phyloP scores from a whole-genome alignment of 805 yeast species.

The Lipomyces chichibuensis region DNA sequence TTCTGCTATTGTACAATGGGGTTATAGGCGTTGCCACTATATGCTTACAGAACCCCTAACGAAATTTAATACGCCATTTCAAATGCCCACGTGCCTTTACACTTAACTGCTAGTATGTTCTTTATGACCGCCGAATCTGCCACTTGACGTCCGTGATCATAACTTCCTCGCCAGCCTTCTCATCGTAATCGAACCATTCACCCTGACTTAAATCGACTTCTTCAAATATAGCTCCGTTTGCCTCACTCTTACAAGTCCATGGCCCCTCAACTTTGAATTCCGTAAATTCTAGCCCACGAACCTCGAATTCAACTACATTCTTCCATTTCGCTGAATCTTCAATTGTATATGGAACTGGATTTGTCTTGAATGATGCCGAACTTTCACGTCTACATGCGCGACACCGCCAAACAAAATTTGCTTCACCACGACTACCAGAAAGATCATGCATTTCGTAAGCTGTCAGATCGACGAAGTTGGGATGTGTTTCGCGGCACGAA shows the following conservation, averaged over 20 bases:
- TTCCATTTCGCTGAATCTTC: conserved; percentile 52
- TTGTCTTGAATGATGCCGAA: conserved; percentile 41
- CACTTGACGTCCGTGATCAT: conserved; percentile 75
- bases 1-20: neutral
- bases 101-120: conserved; percentile 26
- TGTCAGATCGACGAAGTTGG: conserved; percentile 47
- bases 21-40: neutral
- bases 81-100: neutral
- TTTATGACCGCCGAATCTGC: conserved; percentile 51
- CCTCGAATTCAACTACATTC: conserved; percentile 68
- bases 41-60: neutral
- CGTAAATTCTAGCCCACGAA: conserved; percentile 78
- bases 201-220: conserved; percentile 75
- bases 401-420: conserved; percentile 80
- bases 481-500: conserved; percentile 76
- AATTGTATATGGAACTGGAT: conserved; percentile 42
- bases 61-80: neutral
- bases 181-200: conserved; percentile 97
- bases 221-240: conserved; percentile 54
- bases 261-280: conserved; percentile 70
- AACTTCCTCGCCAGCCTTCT: conserved; percentile 76
- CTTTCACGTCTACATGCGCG: conserved; percentile 56
- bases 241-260: conserved; percentile 60
- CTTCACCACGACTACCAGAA: conserved; percentile 75
- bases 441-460: conserved; percentile 45